Base-by-base conservation (phyloP, 2,329 filamentous ascomycete genomes). In the Trichoderma pleuroti region DNA sequence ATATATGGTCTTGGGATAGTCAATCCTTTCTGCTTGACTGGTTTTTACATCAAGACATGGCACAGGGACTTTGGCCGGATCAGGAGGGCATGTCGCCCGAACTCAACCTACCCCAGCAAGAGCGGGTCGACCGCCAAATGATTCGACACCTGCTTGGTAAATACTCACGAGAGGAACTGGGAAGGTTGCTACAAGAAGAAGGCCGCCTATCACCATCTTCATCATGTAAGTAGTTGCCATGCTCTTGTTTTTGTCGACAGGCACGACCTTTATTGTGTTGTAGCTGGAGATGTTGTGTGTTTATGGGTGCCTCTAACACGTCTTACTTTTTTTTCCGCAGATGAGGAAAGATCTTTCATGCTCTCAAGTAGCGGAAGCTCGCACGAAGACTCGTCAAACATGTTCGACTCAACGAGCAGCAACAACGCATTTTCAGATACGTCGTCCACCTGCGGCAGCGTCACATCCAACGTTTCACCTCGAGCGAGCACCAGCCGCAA, bases 381-480 rank as follows among this genome's bases (percentile, higher is more conserved):
- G 59, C 77, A 80, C 69, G 79, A 80, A 69, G 78, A 79, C 67
- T 70, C 76, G 14, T 75, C 79, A 54, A 82, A 80, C 69, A 72
- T 82, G 32, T 82, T 81, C 72, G 81, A 82, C 65, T 74, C 75
- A 9, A 76, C 75, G 12, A 64, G 70, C 59, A 81, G 80, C 71
- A 78, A 81, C 63, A 76, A 79, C 39, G 78, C 81, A 30, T 78
- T 79, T 32, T 82, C 81, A 66, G 82, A 83, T 72, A 78, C 81
- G 49, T 80, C 80, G 14, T 82, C 80, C 26, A 78, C 79, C 21
- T 79, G 80, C 18, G 79, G 80, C 56, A 82, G 80, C 72, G 80
- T 83, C 71, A 78, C 82, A 36, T 82, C 81, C 49, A 82, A 80
- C 71, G 77, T 82, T n/a, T 81, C 80, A 14, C 77, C 78, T 18